Evolutionary conservation across 805 yeast species (phyloP).

Genomic region (Candida qinlingensis): DNA sequence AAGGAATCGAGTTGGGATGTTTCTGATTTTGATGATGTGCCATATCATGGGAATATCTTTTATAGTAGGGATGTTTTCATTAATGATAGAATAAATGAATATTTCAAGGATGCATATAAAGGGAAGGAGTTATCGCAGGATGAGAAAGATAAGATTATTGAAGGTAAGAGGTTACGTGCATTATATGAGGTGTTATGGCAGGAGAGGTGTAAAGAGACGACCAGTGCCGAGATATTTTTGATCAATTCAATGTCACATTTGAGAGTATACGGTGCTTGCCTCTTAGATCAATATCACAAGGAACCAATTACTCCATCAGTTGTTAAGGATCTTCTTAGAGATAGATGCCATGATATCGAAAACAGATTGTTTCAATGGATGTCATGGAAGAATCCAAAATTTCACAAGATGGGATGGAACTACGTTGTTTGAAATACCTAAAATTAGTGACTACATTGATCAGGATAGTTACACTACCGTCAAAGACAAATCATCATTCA

Average conservation of each 20-base stretch:
- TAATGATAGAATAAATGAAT: background rate
- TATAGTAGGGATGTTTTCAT: background rate
- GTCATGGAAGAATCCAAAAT: conserved; percentile 30
- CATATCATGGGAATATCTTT: too few relatives aligned
- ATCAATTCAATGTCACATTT: background rate
- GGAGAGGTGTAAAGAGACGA: background rate
- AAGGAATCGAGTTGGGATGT: too few relatives aligned
- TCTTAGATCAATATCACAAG: conserved; percentile 14
- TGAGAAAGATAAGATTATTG: background rate
- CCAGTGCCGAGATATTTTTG: background rate
- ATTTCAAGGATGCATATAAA: background rate
- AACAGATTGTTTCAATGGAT: conserved; percentile 35
- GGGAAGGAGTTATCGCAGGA: background rate
- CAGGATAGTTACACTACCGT: background rate
- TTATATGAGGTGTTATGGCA: background rate
- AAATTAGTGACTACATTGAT: conserved; percentile 5
- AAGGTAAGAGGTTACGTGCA: background rate
- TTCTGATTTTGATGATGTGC: too few relatives aligned
- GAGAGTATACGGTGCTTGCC: conserved; percentile 9
- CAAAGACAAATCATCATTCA: background rate
- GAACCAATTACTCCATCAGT: too few relatives aligned
- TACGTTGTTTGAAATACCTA: conserved; percentile 11
- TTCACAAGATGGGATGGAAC: conserved; percentile 36
- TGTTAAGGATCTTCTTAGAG: conserved; percentile 6
- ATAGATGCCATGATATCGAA: conserved; percentile 32